Evolutionary conservation across 1,139 yeast species (phyloP), one percentile per base, ranked within the genome.

Genomic region (Debaryomyces sp.): DNA sequence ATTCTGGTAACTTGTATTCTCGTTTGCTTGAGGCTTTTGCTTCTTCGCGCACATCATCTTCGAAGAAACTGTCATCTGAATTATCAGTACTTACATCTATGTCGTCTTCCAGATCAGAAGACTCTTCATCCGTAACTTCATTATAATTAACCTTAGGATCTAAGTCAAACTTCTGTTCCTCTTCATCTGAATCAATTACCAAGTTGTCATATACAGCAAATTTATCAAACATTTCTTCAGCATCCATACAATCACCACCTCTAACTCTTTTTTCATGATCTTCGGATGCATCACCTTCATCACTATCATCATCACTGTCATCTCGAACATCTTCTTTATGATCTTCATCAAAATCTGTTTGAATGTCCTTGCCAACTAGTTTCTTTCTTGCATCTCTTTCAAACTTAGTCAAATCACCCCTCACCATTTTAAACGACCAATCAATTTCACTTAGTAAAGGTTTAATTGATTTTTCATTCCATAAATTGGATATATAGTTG

Each of bases 61-160:
- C 72, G 47, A 69, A 73, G 55, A 78, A 79, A 44, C 74, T 74
- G 50, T 75, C 83, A 49, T 71, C 75, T 10, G 57, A 45, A 39
- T 67, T 60, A 50, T 61, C 62, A 35, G 59, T 63, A 27, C 55
- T 61, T 41, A 60, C 60, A 17, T 38, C 48, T 22, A 43, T 47
- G 41, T 50, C 63, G 6, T 56, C 67, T 17, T 67, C 77, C 1
- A 60, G 70, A n/a, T 64, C 78, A 40, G 78, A 71, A 12, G 80
- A 77, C 51, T 83, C 88, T 54, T 81, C 85, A 57, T 84, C 89
- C 0, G 88, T 84, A 5, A 83, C 75, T 58, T 82, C 82, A 56
- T 82, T 82, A 59, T 85, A 84, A 54, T 82, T 70, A 4, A 82
- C 70, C 32, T 71, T 69, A 3, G 78, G 75, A 49, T 76, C 72